Evolutionary conservation across 169 alveolate genomes (phyloP), one percentile per base, ranked within the genome.

Genomic region (Cryptosporidium viatorum): DNA sequence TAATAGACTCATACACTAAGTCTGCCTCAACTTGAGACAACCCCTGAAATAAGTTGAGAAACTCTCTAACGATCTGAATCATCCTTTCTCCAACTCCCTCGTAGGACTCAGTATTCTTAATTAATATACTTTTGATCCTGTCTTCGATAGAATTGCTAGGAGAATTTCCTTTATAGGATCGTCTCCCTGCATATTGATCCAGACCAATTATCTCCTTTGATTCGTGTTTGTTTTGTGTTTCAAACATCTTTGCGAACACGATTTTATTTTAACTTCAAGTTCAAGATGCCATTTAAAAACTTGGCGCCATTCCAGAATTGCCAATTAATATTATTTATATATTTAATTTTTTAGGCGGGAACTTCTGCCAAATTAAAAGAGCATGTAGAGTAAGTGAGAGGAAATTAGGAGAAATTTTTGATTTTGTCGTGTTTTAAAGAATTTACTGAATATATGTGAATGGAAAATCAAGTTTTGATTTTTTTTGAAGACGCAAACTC

Each of bases 31-130:
- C 80, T 18, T 37, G 74, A 33, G 41, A 18, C 16, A 43, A 45
- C 21, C 26, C 89, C 6, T 23, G 33, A 33, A 80, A 62, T 23
- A 65, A 59, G 39, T 18, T 9, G 3, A 29, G 39, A 0, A 80
- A 23, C 35, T 80, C 89, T 26, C 33, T 62, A 7, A 80, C 74
- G 8, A 45, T 67, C 26, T 67, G 29, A 18, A 80, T 80, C 89
- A 80, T 80, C 31, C 68, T 60, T 12, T 80, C 75, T 1, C 89
- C 89, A 33, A 80, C 45, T 5, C 89, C 89, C 6, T 80, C 89
- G 33, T 80, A 80, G 12, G 89, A 80, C 58, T 67, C 89, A 16
- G 80, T 65, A 50, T 65, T 37, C n/a, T 80, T 33, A 4, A 80
- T 65, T 23, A 80, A 26, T 31, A 41, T 52, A 60, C 43, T 43